Base-by-base conservation (phyloP, 2,329 filamentous ascomycete genomes). In the Pseudogymnoascus sp. region DNA sequence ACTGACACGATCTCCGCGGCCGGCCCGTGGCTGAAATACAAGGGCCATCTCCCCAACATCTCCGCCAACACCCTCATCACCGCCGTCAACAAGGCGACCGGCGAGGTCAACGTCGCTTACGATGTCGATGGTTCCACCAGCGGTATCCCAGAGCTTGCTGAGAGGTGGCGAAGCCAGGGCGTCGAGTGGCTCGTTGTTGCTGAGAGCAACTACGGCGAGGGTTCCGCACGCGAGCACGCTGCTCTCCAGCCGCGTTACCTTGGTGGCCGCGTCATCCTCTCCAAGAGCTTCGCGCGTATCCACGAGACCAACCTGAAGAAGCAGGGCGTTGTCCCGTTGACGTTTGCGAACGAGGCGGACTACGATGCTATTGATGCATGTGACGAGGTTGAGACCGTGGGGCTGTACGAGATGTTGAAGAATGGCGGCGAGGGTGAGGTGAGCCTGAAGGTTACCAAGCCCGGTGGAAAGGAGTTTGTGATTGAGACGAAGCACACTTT, bases 1-100 rank as follows among this genome's bases (percentile, higher is more conserved):
- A 99, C 95, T 46, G 95, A 99, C 78, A 97, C 95, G 70, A 99
- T 99, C 77, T 97, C 93, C 38, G 93, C 93, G 36, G 93, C 93
- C 0, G 93, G 93, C 5, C 93, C 93, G 14, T 97, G 93, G 93
- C 85, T 99, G 69, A 97, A 97, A 79, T 99, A 97, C 86, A 97
- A 97, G 82, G 95, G 95, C 67, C 95, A 99, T 77, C 85, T 99
- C 67, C 91, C 95, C 75, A 99, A 99, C 81, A 99, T 99, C 76
- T 90, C 88, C 70, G 91, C 91, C 74, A 99, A 99, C 84, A 99
- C 95, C 2, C 86, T 99, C 68, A 97, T 97, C 78, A 95, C 92
- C 62, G 95, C 95, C 65, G 83, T 93, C 74, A 97, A 97, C 76
- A 92, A 90, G 46, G 91, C 90, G 66, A 99, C 93, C 0, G 89